Evolutionary conservation across 257 asterid species (phyloP).

Genomic region (Lycium ferocissimum): DNA sequence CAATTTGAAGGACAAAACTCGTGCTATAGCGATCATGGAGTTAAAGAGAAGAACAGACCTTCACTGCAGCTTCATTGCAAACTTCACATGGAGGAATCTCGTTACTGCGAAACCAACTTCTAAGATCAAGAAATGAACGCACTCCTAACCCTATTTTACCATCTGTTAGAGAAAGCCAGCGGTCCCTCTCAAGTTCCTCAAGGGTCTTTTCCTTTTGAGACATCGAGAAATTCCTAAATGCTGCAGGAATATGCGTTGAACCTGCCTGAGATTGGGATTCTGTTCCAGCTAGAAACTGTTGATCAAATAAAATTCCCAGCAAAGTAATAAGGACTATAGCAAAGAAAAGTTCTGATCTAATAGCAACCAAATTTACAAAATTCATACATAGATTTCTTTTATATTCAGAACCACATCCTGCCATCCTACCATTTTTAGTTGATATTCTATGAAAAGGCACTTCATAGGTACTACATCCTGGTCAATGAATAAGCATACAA

Average conservation of each 20-base stretch:
- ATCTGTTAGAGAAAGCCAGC: slow-evolving; percentile 75
- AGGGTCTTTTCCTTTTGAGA: slow-evolving; percentile 82
- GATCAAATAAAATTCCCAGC: not conserved
- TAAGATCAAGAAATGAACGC: slow-evolving; percentile 90
- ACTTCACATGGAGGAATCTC: slow-evolving; percentile 86
- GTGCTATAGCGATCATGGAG: not conserved
- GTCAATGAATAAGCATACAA: not conserved
- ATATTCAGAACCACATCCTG: not conserved
- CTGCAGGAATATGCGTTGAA: slow-evolving; percentile 68
- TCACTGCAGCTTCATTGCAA: slow-evolving; percentile 95
- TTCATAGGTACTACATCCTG: not conserved
- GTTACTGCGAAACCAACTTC: slow-evolving; percentile 83
- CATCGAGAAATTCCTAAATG: slow-evolving; percentile 75
- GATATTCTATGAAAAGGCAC: not conserved
- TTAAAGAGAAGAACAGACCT: slow-evolving; percentile 53
- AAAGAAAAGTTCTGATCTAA: not conserved
- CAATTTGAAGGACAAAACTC: not conserved
- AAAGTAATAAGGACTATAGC: not conserved
- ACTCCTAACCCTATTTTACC: slow-evolving; percentile 81
- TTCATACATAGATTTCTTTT: not conserved
- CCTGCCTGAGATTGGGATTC: slow-evolving; percentile 62
- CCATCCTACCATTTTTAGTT: not conserved
- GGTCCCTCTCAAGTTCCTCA: slow-evolving; percentile 71
- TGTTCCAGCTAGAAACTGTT: slow-evolving; percentile 56
- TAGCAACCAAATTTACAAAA: slow-evolving; percentile 1